Conservation (phyloP, 2,329 filamentous ascomycete genomes). For the Beauveria asiatica region DNA sequence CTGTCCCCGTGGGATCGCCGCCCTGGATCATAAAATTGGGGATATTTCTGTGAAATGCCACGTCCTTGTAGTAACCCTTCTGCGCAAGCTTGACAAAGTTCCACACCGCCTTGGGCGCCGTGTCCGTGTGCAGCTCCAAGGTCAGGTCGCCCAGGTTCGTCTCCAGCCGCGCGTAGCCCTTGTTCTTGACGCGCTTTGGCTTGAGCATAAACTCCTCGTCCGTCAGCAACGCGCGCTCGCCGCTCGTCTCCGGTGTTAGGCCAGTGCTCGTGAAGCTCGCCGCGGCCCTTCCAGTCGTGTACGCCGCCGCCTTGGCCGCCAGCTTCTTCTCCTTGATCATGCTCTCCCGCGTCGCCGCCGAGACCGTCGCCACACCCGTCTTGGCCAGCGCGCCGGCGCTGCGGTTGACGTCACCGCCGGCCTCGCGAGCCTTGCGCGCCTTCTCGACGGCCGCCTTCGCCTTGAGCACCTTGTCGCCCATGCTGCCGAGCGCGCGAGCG, state of each 20-base stretch:
- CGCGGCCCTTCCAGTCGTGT: slow-evolving; percentile 85
- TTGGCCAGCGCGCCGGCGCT: slow-evolving; percentile 36
- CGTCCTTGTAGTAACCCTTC: slow-evolving; percentile 79
- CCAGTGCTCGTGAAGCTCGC: slow-evolving; percentile 95
- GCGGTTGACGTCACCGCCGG: slow-evolving; percentile 50
- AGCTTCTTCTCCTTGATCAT: slow-evolving; percentile 47
- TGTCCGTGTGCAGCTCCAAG: slow-evolving; percentile 83
- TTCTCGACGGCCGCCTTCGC: slow-evolving; percentile 92
- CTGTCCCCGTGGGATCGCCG: slow-evolving; percentile 87
- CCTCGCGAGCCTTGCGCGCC: slow-evolving; percentile 65
- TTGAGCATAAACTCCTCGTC: slow-evolving; percentile 97
- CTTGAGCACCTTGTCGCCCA: slow-evolving; percentile 73
- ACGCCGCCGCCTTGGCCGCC: slow-evolving; percentile 77
- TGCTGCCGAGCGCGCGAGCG: slow-evolving; percentile 66
- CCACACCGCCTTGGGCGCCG: slow-evolving; percentile 89
- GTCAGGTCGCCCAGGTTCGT: slow-evolving; percentile 81
- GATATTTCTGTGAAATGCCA: slow-evolving; percentile 89
- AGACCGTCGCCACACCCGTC: slow-evolving; percentile 16
- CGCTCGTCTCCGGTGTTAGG: slow-evolving; percentile 82
- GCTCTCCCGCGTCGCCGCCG: slow-evolving; percentile 24
- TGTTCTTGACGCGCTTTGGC: slow-evolving; percentile 77
- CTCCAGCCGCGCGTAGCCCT: slow-evolving; percentile 83
- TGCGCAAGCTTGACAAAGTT: slow-evolving; percentile 88
- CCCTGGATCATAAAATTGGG: slow-evolving; percentile 97
- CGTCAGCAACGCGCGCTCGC: slow-evolving; percentile 74